Evolutionary conservation across 1,284 basidiomycete species (phyloP).

Genomic region (Wallemia mellicola): DNA sequence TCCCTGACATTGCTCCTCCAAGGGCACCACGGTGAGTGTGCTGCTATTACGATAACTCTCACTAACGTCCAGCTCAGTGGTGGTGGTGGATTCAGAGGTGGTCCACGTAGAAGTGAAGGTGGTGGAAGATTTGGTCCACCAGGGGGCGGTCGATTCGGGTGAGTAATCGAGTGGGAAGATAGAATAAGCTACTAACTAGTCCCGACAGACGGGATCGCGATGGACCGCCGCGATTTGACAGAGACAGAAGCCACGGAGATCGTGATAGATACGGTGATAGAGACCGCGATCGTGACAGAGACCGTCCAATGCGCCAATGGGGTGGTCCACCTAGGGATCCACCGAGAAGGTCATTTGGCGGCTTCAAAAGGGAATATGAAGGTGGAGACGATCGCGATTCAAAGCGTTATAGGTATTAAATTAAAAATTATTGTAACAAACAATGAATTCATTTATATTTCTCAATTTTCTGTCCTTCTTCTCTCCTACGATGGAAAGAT

Average conservation of each 20-base stretch:
- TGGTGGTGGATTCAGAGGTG: conserved; percentile 18
- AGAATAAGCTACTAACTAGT: not conserved
- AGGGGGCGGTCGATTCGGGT: conserved; percentile 2
- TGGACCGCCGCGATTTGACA: conserved; percentile 7
- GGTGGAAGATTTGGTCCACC: conserved; percentile 6
- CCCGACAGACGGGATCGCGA: conserved; percentile 6
- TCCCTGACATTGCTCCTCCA: conserved; percentile 17
- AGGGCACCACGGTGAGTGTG: conserved; percentile 13
- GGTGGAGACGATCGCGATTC: conserved; percentile 46
- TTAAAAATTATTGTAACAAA: no score
- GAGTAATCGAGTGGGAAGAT: conserved; percentile 3
- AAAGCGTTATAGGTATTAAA: conserved; percentile 47
- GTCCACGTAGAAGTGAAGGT: conserved; percentile 7
- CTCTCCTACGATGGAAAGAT: not conserved
- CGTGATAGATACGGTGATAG: conserved; percentile 9
- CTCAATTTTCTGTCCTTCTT: no score
- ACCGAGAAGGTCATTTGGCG: conserved; percentile 6
- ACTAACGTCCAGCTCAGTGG: conserved; percentile 13
- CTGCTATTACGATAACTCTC: conserved; percentile 10
- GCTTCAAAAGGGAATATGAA: conserved; percentile 13
- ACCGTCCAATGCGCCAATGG: conserved; percentile 2
- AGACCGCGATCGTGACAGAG: not conserved
- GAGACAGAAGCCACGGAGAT: conserved; percentile 8
- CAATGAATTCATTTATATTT: no score
- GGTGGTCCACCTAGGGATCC: conserved; percentile 16